phyloP scores from a whole-genome alignment of 1,284 basidiomycete species.

The Sphaerobolus stellatus region DNA sequence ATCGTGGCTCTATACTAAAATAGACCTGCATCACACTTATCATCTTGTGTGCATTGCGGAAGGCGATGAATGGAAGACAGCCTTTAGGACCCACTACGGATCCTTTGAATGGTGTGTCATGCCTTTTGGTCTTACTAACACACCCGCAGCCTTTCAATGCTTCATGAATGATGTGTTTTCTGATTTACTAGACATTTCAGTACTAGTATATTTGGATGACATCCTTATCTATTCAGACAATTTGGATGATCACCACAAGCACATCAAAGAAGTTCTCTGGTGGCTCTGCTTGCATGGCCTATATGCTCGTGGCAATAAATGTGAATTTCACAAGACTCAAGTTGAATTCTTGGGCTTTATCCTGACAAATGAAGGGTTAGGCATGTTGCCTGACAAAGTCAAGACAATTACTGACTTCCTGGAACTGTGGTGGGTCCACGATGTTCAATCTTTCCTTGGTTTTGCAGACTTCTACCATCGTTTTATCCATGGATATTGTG shows the following conservation, averaged over 20 bases:
- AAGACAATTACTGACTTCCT: constrained; percentile 33
- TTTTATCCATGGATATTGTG: constrained; percentile 23
- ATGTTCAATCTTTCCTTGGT: background rate
- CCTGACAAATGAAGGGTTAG: constrained; percentile 30
- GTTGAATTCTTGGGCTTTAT: constrained; percentile 45
- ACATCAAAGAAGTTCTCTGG: constrained; percentile 35
- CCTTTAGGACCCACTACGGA: constrained; percentile 20
- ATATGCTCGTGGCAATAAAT: constrained; percentile 40
- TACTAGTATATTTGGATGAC: constrained; percentile 26
- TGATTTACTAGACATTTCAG: constrained; percentile 20
- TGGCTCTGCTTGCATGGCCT: constrained; percentile 31
- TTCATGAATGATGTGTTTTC: constrained; percentile 24
- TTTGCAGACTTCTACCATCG: background rate
- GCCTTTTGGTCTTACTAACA: constrained; percentile 26
- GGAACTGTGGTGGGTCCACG: background rate
- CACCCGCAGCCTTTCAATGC: constrained; percentile 31
- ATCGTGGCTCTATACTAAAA: background rate
- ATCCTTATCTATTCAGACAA: constrained; percentile 25
- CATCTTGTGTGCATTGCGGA: background rate
- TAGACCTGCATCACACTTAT: background rate
- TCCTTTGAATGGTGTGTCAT: constrained; percentile 22
- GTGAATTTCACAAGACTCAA: constrained; percentile 30
- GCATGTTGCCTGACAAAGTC: constrained; percentile 43
- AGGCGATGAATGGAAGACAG: background rate
- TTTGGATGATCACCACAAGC: constrained; percentile 25